Base-by-base conservation (phyloP, 192 early-diverging fungal species). In the Kickxella alabastrina region DNA sequence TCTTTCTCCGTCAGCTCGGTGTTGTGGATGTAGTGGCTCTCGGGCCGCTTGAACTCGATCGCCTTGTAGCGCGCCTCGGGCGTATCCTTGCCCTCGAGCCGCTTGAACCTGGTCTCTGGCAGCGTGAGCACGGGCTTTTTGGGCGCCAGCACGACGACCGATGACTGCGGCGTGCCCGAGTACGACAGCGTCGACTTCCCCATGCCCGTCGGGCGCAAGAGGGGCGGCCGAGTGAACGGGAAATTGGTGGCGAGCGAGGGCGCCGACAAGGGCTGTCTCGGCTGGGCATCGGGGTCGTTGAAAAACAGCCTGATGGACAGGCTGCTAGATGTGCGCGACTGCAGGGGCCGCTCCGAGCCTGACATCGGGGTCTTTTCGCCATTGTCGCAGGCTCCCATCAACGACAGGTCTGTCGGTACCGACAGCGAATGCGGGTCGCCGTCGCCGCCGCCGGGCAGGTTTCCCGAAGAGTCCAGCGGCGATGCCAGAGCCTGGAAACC, bases 1-100 rank as follows among this genome's bases (percentile, higher is more conserved):
- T 77, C 70, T 38, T 49, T 55, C 26, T 77, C 68, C 0, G 69
- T 74, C 42, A 77, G 49, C 58, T 80, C 85, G 17, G 78, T 65
- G 59, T 88, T 81, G 53, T 82, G 80, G 53, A 89, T 80, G 55
- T 92, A 89, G 44, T 91, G 86, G 5, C 78, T 68, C 25, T 80
- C 69, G 0, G 89, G 86, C 43, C 86, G 67, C 43, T 74, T 60
- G 43, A 82, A 88, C 29, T 55, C 52, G 14, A 32, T 22, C 14
- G 56, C 52, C 26, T 15, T 24, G 25, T 47, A 36, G 13, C 52
- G 21, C 10, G 21, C 43, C 1, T 23, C 45, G 13, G 52, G 27
- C 12, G 31, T 35, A 3, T 27, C 32, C 8, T 17, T 10, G 22
- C 21, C 45, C 13, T 24, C 22, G n/a, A 78, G 17, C 15, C 17